phyloP scores from a whole-genome alignment of 2,329 filamentous ascomycete genomes.

The Aureobasidium sp. region DNA sequence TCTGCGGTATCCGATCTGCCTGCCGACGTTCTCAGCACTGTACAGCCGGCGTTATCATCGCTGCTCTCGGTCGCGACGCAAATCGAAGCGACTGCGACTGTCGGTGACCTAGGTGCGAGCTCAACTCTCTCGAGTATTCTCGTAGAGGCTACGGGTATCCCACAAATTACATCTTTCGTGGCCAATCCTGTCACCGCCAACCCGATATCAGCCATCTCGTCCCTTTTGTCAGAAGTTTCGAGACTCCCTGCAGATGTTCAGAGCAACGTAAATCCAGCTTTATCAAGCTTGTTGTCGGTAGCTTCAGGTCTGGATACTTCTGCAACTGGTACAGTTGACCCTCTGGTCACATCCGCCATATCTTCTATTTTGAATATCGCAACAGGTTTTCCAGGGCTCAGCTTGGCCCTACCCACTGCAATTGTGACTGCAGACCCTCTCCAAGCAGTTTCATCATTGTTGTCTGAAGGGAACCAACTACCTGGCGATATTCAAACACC shows the following conservation, averaged over 20 bases:
- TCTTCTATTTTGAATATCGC: not conserved
- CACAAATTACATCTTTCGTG: not conserved
- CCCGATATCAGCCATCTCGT: not conserved
- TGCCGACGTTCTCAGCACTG: not conserved
- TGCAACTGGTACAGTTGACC: not conserved
- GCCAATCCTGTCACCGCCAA: not conserved
- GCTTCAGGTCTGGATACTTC: not conserved
- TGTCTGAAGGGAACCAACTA: not conserved
- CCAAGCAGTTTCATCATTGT: not conserved
- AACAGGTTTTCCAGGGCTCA: not conserved
- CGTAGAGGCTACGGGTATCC: not conserved
- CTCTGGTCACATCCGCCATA: not conserved
- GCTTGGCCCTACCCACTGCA: not conserved
- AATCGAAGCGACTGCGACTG: not conserved
- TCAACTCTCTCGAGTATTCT: not conserved
- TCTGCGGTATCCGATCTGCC: not conserved
- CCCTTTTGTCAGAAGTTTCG: not conserved
- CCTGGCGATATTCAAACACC: not conserved
- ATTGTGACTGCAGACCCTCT: not conserved
- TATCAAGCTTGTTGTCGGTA: not conserved
- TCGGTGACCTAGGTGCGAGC: not conserved
- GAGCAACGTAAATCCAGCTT: not conserved
- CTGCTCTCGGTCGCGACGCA: not conserved
- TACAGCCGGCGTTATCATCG: not conserved
- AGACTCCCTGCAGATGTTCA: not conserved